Percentiles rank a stretch among this genome's conserved stretches.
These are phyloP conservation scores for Oenanthe javanica DNA, from an alignment of 140 eudicot species.

Conservation along the genomic window DNA sequence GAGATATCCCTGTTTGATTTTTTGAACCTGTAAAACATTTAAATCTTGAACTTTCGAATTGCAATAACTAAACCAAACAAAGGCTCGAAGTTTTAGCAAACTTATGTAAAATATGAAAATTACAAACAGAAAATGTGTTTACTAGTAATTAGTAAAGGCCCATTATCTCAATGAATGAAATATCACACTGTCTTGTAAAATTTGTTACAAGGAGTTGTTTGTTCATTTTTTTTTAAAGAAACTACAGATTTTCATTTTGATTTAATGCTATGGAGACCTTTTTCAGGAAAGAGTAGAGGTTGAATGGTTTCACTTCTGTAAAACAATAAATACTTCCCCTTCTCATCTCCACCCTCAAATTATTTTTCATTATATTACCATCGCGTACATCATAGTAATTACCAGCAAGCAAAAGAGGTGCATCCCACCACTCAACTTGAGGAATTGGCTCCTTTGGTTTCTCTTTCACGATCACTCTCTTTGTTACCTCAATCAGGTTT, in stretches of 20 bases:
- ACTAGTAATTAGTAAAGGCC: not conserved
- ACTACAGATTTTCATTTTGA: not conserved
- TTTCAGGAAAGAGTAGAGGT: not conserved
- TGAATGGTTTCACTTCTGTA: not conserved
- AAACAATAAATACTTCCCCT: not conserved
- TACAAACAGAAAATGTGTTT: not conserved
- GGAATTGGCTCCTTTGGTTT: no score
- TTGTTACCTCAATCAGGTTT: no score
- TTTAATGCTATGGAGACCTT: not conserved
- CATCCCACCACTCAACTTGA: no score
- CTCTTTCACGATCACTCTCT: no score
- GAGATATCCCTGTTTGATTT: slow-evolving; percentile 92
- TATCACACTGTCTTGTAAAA: not conserved
- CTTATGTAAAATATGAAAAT: not conserved
- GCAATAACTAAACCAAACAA: not conserved
- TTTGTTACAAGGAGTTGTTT: not conserved
- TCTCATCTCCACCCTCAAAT: not conserved
- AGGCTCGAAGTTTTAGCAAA: not conserved
- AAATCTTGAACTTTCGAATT: not conserved
- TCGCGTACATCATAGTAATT: no score
- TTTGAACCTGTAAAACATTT: slow-evolving; percentile 49
- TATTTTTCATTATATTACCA: no score
- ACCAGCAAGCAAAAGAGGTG: no score
- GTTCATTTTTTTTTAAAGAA: no score
- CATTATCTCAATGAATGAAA: not conserved